Base-by-base conservation (phyloP, 1,284 basidiomycete species). In the Moesziomyces antarcticus region DNA sequence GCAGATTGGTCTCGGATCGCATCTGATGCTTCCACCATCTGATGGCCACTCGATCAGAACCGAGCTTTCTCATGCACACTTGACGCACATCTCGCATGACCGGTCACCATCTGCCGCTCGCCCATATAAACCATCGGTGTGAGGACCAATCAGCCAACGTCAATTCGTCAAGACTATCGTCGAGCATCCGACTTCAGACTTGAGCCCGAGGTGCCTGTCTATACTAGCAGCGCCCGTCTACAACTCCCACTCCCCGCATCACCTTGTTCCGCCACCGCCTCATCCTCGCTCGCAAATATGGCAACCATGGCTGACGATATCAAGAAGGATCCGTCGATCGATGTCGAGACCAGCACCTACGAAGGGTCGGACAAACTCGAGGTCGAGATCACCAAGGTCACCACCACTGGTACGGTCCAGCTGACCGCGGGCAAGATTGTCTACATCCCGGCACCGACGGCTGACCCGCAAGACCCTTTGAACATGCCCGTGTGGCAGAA, bases 401-500 rank as follows among this genome's bases (percentile, higher is more conserved):
- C 42, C n/a, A 43, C 40, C 48, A 33, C 24, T 6, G 56, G 56
- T 24, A 57, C 56, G 3, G 48, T 57, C 6, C 56, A 57, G 56
- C 42, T 57, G 48, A 57, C 56, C 11, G 56, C 56, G 1, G 56
- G 56, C 18, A 57, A 57, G 41, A 50, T 43, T 10, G 56, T 57
- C 30, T 57, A 57, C 48, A 46, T 57, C 20, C 56, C 56, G 3
- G 41, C 56, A 0, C 56, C 56, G 33, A 57, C 56, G 1, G 48
- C 56, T 40, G 56, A 57, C 44, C 56, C 56, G 41, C 56, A 41
- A 7, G 56, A 57, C 20, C 56, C 56, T 13, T 41, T 57, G 37
- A 57, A 57, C 48, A n/a, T 57, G 48, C 56, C 56, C 10, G 35
- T 40, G 27, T 57, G 56, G 56, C 56, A 57, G 20, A 57, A 57